Conservation (phyloP, 202 grass and related monocot species). For the Setaria italica region DNA sequence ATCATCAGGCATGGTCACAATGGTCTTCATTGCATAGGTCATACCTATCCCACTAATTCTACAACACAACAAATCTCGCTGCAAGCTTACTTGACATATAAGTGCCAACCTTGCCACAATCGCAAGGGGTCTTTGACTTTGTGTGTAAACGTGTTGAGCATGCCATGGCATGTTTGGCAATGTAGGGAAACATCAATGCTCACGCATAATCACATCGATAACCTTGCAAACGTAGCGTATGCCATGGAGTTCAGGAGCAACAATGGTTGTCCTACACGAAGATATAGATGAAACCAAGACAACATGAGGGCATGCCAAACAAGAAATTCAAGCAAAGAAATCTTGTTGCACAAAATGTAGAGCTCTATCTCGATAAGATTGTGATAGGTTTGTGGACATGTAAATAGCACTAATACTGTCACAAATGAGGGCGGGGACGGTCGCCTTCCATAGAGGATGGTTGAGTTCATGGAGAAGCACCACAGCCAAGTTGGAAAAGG, state of each 20-base stretch:
- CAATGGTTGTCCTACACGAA: neutral
- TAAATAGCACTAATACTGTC: neutral
- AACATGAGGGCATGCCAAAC: neutral
- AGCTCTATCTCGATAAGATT: neutral
- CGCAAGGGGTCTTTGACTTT: neutral
- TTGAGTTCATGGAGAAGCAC: neutral
- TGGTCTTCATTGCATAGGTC: neutral
- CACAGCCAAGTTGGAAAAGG: neutral
- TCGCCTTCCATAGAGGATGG: neutral
- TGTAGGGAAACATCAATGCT: neutral
- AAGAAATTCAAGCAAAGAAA: neutral
- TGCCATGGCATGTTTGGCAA: neutral
- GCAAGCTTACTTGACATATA: conserved; percentile 2
- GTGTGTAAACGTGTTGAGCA: neutral
- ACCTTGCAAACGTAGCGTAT: neutral
- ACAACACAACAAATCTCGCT: neutral
- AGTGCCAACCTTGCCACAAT: neutral
- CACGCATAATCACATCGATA: neutral
- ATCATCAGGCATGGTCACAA: neutral
- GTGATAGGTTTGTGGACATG: neutral
- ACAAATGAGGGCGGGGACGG: neutral
- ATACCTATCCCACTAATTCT: neutral
- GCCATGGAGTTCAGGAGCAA: neutral
- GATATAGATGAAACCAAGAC: neutral
- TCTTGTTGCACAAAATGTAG: neutral